These are phyloP conservation scores for Suhomyces tanzawaensis DNA, from an alignment of 805 yeast genomes.

Conservation along the genomic window DNA sequence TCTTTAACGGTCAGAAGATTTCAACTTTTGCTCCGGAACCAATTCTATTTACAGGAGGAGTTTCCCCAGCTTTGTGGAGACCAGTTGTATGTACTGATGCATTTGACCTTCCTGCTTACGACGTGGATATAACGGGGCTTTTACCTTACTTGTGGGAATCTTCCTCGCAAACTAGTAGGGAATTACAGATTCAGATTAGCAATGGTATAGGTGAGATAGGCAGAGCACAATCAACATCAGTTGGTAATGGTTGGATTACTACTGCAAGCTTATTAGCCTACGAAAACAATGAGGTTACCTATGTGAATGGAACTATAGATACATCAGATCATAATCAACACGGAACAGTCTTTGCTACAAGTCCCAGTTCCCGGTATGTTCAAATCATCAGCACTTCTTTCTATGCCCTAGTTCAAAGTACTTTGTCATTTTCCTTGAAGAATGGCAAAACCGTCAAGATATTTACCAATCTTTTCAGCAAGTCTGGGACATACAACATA, in stretches of 20 bases:
- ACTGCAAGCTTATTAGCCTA: slow-evolving; percentile 56
- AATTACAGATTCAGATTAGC: slow-evolving; percentile 48
- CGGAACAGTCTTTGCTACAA: slow-evolving; percentile 29
- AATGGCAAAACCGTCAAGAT: slow-evolving; percentile 36
- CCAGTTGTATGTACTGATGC: slow-evolving; percentile 75
- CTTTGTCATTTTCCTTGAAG: slow-evolving; percentile 33
- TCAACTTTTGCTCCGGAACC: slow-evolving; percentile 69
- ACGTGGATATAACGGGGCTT: slow-evolving; percentile 66
- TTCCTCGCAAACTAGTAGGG: slow-evolving; percentile 17
- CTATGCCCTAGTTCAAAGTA: slow-evolving; percentile 30
- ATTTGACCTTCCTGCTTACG: slow-evolving; percentile 69
- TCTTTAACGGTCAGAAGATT: slow-evolving; percentile 55
- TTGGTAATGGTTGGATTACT: slow-evolving; percentile 58
- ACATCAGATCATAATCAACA: slow-evolving; percentile 20
- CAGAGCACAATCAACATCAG: slow-evolving; percentile 16
- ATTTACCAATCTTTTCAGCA: slow-evolving; percentile 7
- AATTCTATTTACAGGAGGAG: slow-evolving; percentile 76
- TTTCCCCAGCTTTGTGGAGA: slow-evolving; percentile 77
- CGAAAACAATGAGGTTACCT: slow-evolving; percentile 43
- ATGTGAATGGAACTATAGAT: slow-evolving; percentile 38
- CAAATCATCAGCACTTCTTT: slow-evolving; percentile 41
- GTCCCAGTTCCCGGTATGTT: slow-evolving; percentile 37
- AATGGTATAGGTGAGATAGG: slow-evolving; percentile 47
- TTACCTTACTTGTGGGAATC: slow-evolving; percentile 63
- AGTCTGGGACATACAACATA: not conserved